A percentile compares a stretch with the other conserved stretches of the same genome.
phyloP scores from a whole-genome alignment of 2,329 filamentous ascomycete genomes.

The Fusarium pseudonygamai region DNA sequence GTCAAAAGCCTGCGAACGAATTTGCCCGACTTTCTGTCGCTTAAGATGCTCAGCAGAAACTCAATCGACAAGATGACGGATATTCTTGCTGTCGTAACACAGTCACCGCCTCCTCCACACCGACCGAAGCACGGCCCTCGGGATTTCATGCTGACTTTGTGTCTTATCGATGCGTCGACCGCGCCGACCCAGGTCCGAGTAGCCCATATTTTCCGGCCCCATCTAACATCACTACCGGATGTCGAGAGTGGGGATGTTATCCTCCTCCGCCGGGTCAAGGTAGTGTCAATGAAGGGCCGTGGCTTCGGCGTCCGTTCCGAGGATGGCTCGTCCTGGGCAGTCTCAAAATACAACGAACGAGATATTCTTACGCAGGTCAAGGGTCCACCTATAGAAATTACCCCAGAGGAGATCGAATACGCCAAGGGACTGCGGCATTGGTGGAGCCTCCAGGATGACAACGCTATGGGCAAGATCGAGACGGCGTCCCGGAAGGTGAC shows the following conservation, averaged over 20 bases:
- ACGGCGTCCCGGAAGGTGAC: slow-evolving; percentile 54
- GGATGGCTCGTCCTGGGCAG: slow-evolving; percentile 69
- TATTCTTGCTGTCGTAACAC: slow-evolving; percentile 64
- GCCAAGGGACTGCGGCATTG: slow-evolving; percentile 59
- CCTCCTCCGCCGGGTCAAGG: slow-evolving; percentile 65
- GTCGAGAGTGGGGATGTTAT: slow-evolving; percentile 67
- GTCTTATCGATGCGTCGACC: slow-evolving; percentile 64
- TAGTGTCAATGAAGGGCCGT: slow-evolving; percentile 62
- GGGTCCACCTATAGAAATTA: slow-evolving; percentile 68
- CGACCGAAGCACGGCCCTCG: slow-evolving; percentile 67
- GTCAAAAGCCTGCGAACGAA: slow-evolving; percentile 57
- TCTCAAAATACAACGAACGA: slow-evolving; percentile 60
- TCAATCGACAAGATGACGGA: slow-evolving; percentile 61
- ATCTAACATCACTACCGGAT: slow-evolving; percentile 65
- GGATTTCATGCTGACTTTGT: slow-evolving; percentile 68
- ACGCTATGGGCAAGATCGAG: slow-evolving; percentile 57
- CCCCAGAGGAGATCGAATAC: slow-evolving; percentile 59
- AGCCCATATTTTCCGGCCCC: slow-evolving; percentile 67
- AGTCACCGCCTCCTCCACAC: slow-evolving; percentile 59
- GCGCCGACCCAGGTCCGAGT: slow-evolving; percentile 61
- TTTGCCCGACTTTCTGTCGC: slow-evolving; percentile 62
- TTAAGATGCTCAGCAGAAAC: slow-evolving; percentile 62
- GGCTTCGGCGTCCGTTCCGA: slow-evolving; percentile 65
- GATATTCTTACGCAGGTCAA: slow-evolving; percentile 62
- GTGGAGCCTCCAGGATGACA: slow-evolving; percentile 59